Conservation (phyloP, 2,329 filamentous ascomycete genomes). For the Diaporthe citri region DNA sequence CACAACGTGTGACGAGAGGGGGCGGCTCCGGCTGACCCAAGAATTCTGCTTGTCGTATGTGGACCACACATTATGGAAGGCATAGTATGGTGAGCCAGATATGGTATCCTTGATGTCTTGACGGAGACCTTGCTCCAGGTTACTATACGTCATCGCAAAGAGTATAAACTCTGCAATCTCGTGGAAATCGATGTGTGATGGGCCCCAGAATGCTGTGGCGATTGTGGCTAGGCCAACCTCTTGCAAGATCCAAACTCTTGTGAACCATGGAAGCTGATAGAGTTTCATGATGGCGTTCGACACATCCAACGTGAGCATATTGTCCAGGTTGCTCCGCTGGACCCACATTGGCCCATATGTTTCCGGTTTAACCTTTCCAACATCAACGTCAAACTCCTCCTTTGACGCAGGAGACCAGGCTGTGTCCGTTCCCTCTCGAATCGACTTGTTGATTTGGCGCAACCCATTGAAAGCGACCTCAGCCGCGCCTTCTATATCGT, state of each 20-base stretch:
- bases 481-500: not conserved
- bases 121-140: not conserved
- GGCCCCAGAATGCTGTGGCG: not conserved
- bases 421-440: not conserved
- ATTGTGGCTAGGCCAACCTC: not conserved
- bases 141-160: not conserved
- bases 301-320: not conserved
- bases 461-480: not conserved
- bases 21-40: not conserved
- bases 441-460: not conserved
- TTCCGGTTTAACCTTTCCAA: no score
- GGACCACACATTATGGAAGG: not conserved
- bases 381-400: not conserved
- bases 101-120: not conserved
- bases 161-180: not conserved
- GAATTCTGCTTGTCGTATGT: not conserved
- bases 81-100: constrained; percentile 4
- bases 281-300: not conserved
- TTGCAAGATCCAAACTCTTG: not conserved
- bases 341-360: not conserved
- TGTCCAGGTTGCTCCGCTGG: not conserved
- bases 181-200: not conserved
- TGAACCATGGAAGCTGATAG: not conserved
- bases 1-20: not conserved
- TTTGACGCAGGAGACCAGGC: not conserved